Percentiles rank a stretch among this genome's conserved stretches.
phyloP scores from a whole-genome alignment of 768 basidiomycete genomes.

The Suillus placidus region DNA sequence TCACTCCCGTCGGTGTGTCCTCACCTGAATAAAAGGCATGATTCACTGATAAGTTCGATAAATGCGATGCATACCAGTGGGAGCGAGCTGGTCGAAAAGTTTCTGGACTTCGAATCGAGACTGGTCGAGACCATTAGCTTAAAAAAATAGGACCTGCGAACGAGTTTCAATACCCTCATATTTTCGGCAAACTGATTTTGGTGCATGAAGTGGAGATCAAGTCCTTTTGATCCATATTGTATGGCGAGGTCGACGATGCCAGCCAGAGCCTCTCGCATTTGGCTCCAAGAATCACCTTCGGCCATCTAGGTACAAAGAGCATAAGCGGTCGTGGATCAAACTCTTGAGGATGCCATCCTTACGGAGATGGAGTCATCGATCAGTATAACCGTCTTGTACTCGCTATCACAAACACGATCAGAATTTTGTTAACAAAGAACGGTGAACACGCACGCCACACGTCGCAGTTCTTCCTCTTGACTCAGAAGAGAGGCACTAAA shows the following conservation, averaged over 20 bases:
- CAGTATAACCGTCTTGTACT: slow-evolving; percentile 45
- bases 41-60: slow-evolving; percentile 5
- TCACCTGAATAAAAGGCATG: slow-evolving; percentile 20
- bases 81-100: slow-evolving; percentile 29
- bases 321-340: not conserved
- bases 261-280: slow-evolving; percentile 43
- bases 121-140: slow-evolving; percentile 16
- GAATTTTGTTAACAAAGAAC: not conserved
- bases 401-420: slow-evolving; percentile 24
- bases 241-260: slow-evolving; percentile 42
- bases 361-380: slow-evolving; percentile 46
- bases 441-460: slow-evolving; percentile 30
- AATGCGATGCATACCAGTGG: slow-evolving; percentile 23
- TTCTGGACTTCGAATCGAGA: slow-evolving; percentile 23
- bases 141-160: not conserved
- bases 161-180: slow-evolving; percentile 22
- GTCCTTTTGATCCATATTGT: slow-evolving; percentile 39
- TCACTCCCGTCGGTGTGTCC: slow-evolving; percentile 43
- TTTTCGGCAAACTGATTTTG: slow-evolving; percentile 30
- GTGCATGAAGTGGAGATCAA: slow-evolving; percentile 49
- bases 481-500: slow-evolving; percentile 20
- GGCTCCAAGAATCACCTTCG: slow-evolving; percentile 43
- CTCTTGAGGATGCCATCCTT: not conserved
- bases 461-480: slow-evolving; percentile 23
- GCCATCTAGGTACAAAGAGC: slow-evolving; percentile 34